Evolutionary conservation across 1,139 yeast species (phyloP).

Genomic region (Protomyces inundatus): DNA sequence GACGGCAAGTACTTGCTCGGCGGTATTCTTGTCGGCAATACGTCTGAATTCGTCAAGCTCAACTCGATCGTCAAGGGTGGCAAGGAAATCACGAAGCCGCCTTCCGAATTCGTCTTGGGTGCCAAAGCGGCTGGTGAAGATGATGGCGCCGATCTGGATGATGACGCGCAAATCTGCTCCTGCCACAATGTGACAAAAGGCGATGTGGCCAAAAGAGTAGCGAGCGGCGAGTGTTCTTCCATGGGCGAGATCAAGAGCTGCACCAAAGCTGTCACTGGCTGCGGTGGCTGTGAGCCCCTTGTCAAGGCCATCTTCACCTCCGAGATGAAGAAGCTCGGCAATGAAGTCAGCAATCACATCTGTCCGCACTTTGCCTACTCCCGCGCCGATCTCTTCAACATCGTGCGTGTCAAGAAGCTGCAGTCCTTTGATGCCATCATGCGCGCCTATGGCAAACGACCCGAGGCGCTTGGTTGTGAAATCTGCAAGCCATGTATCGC

Average conservation of each 20-base stretch:
- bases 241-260: conserved; percentile 38
- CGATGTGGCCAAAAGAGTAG: conserved; percentile 35
- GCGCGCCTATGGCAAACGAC: conserved; percentile 35
- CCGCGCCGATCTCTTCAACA: conserved; percentile 39
- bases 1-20: conserved; percentile 40
- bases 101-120: conserved; percentile 38
- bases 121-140: conserved; percentile 35
- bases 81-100: conserved; percentile 37
- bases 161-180: conserved; percentile 40
- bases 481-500: conserved; percentile 41
- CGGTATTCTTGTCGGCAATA: conserved; percentile 40
- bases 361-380: conserved; percentile 39
- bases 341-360: conserved; percentile 37
- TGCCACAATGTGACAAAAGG: conserved; percentile 40
- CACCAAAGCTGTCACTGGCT: conserved; percentile 41
- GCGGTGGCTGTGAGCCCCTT: conserved; percentile 41
- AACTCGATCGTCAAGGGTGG: conserved; percentile 35
- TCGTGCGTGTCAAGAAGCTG: conserved; percentile 38
- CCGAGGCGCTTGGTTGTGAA: conserved; percentile 39
- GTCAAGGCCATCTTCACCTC: conserved; percentile 39
- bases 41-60: conserved; percentile 37
- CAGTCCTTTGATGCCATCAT: conserved; percentile 37
- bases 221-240: conserved; percentile 37
- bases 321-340: conserved; percentile 40
- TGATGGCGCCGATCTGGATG: conserved; percentile 37